A percentile compares a stretch with the other conserved stretches of the same genome.
These are phyloP conservation scores for Suillus spraguei DNA, from an alignment of 768 basidiomycete genomes.

Conservation along the genomic window DNA sequence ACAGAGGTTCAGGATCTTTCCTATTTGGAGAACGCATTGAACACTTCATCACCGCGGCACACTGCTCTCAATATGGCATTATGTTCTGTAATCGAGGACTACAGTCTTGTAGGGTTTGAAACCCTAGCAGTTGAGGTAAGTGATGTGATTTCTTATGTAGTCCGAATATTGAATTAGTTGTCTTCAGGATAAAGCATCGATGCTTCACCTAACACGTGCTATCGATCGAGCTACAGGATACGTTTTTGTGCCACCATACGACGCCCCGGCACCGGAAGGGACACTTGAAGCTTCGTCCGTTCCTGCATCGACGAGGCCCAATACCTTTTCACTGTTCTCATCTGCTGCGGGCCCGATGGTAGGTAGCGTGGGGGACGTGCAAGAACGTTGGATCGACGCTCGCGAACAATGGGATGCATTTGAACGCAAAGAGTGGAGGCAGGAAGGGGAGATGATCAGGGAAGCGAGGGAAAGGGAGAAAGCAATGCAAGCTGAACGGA, in stretches of 20 bases:
- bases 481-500: constrained; percentile 8
- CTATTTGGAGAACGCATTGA: constrained; percentile 78
- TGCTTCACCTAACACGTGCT: constrained; percentile 81
- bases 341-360: constrained; percentile 58
- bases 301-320: constrained; percentile 52
- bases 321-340: constrained; percentile 68
- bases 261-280: constrained; percentile 34
- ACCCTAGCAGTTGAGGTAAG: constrained; percentile 92
- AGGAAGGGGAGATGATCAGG: constrained; percentile 58
- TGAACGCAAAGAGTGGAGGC: constrained; percentile 77
- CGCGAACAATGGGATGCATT: constrained; percentile 80
- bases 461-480: constrained; percentile 24
- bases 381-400: constrained; percentile 93
- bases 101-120: constrained; percentile 91
- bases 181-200: constrained; percentile 86
- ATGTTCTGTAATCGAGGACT: constrained; percentile 93
- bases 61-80: constrained; percentile 85
- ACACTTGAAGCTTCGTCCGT: constrained; percentile 32
- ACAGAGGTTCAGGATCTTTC: constrained; percentile 97
- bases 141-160: constrained; percentile 20
- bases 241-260: constrained; percentile 71
- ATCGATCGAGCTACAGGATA: constrained; percentile 95
- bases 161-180: background rate
- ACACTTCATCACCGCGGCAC: constrained; percentile 67
- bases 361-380: constrained; percentile 71